These are phyloP conservation scores for Pseudogymnoascus sp. DNA, from an alignment of 2,329 filamentous ascomycete species.

Conservation along the genomic window DNA sequence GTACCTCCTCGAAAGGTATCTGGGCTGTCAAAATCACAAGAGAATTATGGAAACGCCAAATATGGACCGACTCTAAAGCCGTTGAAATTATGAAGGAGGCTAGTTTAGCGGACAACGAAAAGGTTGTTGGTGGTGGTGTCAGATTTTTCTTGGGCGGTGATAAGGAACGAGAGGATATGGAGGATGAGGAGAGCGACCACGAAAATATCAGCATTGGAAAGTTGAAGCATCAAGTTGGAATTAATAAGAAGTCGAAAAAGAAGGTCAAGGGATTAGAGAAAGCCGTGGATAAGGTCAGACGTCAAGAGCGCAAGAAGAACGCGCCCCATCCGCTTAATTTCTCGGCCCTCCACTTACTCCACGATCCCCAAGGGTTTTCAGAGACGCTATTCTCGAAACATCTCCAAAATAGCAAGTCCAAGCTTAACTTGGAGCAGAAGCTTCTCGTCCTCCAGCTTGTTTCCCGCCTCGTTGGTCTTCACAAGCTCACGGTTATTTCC, in stretches of 20 bases:
- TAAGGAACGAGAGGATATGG: slow-evolving; percentile 86
- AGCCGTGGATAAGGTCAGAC: slow-evolving; percentile 75
- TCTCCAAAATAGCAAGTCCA: slow-evolving; percentile 76
- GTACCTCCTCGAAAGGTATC: slow-evolving; percentile 73
- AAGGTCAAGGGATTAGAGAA: slow-evolving; percentile 69
- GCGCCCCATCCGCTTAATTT: slow-evolving; percentile 88
- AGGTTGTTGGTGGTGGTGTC: slow-evolving; percentile 79
- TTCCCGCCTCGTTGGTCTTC: slow-evolving; percentile 81
- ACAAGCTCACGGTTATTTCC: slow-evolving; percentile 81
- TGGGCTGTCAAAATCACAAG: slow-evolving; percentile 95
- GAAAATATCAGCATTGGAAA: slow-evolving; percentile 75
- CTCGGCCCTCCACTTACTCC: slow-evolving; percentile 84
- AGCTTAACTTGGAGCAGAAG: slow-evolving; percentile 80
- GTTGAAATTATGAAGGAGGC: slow-evolving; percentile 99
- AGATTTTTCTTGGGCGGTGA: slow-evolving; percentile 95
- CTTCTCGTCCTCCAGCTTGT: slow-evolving; percentile 85
- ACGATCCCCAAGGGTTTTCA: slow-evolving; percentile 90
- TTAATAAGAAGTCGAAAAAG: slow-evolving; percentile 97
- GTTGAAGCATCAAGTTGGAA: slow-evolving; percentile 74
- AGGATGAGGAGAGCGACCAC: slow-evolving; percentile 82
- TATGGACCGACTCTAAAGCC: slow-evolving; percentile 90
- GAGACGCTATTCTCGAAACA: slow-evolving; percentile 88
- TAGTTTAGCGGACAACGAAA: slow-evolving; percentile 80
- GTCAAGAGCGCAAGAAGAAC: slow-evolving; percentile 78
- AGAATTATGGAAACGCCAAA: slow-evolving; percentile 91